Base-by-base conservation (phyloP, 768 basidiomycete species). In the Dendrothele bispora region DNA sequence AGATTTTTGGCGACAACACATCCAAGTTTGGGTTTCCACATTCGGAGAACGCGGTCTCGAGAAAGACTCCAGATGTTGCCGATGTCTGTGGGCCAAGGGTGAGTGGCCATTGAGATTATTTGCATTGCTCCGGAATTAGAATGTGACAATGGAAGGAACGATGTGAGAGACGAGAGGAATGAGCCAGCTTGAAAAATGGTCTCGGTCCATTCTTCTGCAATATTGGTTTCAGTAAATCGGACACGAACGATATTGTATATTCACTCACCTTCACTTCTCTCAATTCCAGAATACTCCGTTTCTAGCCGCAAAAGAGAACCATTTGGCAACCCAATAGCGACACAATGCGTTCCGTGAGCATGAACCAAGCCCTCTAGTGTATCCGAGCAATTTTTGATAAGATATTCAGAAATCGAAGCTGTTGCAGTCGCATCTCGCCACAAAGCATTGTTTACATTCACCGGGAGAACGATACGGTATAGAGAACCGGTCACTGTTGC, bases 61-160 rank as follows among this genome's bases (percentile, higher is more conserved):
- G 94, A 93, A 34, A 98, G 75, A 1, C 92, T 86, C 81, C 91
- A 95, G 18, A 86, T 70, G 56, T 88, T 75, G 28, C 75, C 78
- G 48, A 88, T 73, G 60, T 88, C 87, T 12, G 85, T 86, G 15
- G 88, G 88, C 67, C 83, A 86, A 34, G 86, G 80, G 62, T 84
- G 78, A 36, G 82, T 83, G 5, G 88, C 79, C 32, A 91, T 71
- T 36, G 88, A 82, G 39, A 93, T 71, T 40, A 89, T 82, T 50
- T 86, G 81, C 17, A 80, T 69, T 5, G 76, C 74, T 41, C 73
- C 67, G 26, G 77, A 61, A 26, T 71, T 60, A 27, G 72, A 58
- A 21, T 79, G 67, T 38, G 78, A 71, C 39, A 81, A 61, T 5
- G 83, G 80, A 35, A 88, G 70, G 60, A 88, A 81, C 7, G 85